These are phyloP conservation scores for Nicotiana tomentosiformis DNA, from an alignment of 257 asterid species.

Conservation along the genomic window DNA sequence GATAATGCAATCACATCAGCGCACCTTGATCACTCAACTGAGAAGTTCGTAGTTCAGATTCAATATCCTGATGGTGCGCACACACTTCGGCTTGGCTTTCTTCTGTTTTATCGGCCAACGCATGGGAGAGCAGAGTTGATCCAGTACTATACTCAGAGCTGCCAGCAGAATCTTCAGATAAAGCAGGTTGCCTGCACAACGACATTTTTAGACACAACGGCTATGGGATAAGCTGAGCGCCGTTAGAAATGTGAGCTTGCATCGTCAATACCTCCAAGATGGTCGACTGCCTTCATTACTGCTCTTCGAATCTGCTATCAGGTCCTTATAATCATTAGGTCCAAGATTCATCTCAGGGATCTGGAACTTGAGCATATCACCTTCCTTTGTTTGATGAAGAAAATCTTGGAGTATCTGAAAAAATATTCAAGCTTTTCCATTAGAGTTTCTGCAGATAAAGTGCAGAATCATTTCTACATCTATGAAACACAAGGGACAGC, in stretches of 20 bases:
- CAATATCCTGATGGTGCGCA: slow-evolving; percentile 32
- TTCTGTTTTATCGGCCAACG: slow-evolving; percentile 37
- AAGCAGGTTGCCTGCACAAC: slow-evolving; percentile 57
- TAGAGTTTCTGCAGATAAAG: neutral
- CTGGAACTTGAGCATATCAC: slow-evolving; percentile 35
- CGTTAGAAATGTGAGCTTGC: neutral
- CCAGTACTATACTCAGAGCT: slow-evolving; percentile 87
- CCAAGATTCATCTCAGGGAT: slow-evolving; percentile 49
- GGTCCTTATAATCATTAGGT: slow-evolving; percentile 56
- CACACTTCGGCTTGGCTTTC: slow-evolving; percentile 43
- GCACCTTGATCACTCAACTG: slow-evolving; percentile 31
- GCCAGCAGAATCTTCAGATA: slow-evolving; percentile 56
- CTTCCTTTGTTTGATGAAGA: slow-evolving; percentile 64
- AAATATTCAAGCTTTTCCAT: neutral
- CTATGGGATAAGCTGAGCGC: slow-evolving; percentile 9
- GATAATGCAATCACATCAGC: no score
- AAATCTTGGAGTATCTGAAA: slow-evolving; percentile 72
- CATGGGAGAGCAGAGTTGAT: slow-evolving; percentile 49
- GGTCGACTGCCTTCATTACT: slow-evolving; percentile 46
- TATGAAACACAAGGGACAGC: neutral
- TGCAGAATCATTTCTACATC: neutral
- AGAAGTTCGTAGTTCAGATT: slow-evolving; percentile 36
- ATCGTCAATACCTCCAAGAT: slow-evolving; percentile 60
- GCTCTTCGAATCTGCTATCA: slow-evolving; percentile 57
- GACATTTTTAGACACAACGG: slow-evolving; percentile 22